Conservation (phyloP, 805 yeast genomes). For the Debaryomyces hansenii region DNA sequence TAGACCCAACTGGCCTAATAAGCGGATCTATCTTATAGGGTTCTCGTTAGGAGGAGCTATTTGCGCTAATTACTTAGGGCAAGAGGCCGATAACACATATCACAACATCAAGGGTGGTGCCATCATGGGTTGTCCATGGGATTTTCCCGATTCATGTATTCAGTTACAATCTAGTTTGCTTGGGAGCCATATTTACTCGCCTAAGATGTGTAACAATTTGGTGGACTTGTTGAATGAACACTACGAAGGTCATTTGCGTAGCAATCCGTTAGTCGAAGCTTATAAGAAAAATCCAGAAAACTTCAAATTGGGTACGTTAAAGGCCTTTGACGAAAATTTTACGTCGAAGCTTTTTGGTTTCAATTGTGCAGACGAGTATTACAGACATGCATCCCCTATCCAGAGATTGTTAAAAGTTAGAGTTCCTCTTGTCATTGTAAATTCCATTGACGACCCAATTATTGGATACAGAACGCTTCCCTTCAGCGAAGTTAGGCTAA, state of each 20-base stretch:
- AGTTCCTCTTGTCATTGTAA: constrained; percentile 62
- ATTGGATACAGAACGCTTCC: constrained; percentile 57
- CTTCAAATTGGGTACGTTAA: constrained; percentile 36
- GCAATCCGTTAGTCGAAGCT: constrained; percentile 21
- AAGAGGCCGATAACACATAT: constrained; percentile 50
- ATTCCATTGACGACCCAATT: constrained; percentile 69
- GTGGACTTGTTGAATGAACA: constrained; percentile 32
- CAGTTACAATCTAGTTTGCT: constrained; percentile 43
- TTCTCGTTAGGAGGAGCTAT: constrained; percentile 74
- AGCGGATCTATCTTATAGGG: constrained; percentile 66
- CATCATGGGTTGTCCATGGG: constrained; percentile 72
- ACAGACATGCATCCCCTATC: constrained; percentile 63
- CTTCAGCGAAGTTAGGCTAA: constrained; percentile 43
- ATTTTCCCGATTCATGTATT: constrained; percentile 54
- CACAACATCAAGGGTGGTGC: constrained; percentile 57
- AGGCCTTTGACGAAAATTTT: constrained; percentile 61
- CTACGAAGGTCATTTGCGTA: constrained; percentile 25
- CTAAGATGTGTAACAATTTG: constrained; percentile 42
- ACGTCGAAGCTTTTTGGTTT: constrained; percentile 66
- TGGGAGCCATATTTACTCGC: constrained; percentile 42
- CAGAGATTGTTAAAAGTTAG: constrained; percentile 54
- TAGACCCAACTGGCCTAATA: constrained; percentile 53
- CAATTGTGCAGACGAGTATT: constrained; percentile 60
- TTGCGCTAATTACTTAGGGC: constrained; percentile 66
- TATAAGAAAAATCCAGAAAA: constrained; percentile 29